Evolutionary conservation across 2,329 filamentous ascomycete genomes (phyloP).

Genomic region (Penicillium occitanis): DNA sequence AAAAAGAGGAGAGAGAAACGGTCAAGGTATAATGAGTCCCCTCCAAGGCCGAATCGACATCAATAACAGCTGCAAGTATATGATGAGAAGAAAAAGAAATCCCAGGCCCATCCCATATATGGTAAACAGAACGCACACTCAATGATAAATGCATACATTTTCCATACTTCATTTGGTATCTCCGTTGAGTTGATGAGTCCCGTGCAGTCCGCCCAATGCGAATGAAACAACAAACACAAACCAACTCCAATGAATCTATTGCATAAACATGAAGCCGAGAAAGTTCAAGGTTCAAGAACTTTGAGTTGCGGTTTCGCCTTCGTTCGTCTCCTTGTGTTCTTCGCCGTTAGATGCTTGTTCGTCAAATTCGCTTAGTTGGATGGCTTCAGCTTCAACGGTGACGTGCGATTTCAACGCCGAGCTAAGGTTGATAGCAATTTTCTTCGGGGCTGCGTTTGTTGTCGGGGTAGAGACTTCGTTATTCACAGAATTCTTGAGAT

Average conservation of each 20-base stretch:
- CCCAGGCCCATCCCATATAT: slow-evolving; percentile 1
- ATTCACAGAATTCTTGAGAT: slow-evolving; percentile 32
- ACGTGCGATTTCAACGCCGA: slow-evolving; percentile 27
- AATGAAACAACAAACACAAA: slow-evolving; percentile 12
- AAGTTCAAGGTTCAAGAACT: slow-evolving; percentile 1
- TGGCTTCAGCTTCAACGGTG: slow-evolving; percentile 25
- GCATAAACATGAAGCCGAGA: slow-evolving; percentile 11
- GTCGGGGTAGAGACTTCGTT: slow-evolving; percentile 17
- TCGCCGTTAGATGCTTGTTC: slow-evolving; percentile 29
- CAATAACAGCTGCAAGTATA: background rate
- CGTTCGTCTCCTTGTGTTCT: slow-evolving; percentile 13
- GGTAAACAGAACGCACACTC: slow-evolving; percentile 16
- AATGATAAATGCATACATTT: slow-evolving; percentile 26
- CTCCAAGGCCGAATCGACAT: background rate
- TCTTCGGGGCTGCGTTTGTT: slow-evolving; percentile 32
- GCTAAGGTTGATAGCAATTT: slow-evolving; percentile 44
- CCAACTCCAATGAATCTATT: slow-evolving; percentile 19
- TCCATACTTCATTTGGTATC: slow-evolving; percentile 14
- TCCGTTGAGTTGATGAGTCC: background rate
- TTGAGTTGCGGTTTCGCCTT: slow-evolving; percentile 5
- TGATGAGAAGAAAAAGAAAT: background rate
- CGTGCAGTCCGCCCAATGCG: slow-evolving; percentile 10
- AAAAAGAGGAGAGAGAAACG: background rate
- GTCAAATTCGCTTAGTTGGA: slow-evolving; percentile 33
- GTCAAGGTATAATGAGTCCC: slow-evolving; percentile 4